These are phyloP conservation scores for Lyophyllum shimeji DNA, from an alignment of 768 basidiomycete genomes.

Conservation along the genomic window DNA sequence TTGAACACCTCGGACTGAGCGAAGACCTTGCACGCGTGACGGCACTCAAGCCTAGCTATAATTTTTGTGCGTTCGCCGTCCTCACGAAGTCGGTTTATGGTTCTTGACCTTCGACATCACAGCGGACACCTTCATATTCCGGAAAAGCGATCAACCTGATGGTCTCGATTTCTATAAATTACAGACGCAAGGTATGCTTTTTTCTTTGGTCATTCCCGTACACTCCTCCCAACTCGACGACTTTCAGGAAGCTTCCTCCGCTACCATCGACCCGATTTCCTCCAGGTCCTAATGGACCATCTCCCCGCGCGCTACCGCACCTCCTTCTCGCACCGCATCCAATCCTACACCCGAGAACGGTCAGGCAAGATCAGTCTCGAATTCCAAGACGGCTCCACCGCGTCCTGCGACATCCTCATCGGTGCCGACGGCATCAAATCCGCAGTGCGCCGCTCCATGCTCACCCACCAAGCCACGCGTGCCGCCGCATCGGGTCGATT, in stretches of 20 bases:
- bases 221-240: background rate
- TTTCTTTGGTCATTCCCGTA: background rate
- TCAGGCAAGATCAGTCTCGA: constrained; percentile 23
- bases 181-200: constrained; percentile 17
- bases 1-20: constrained; percentile 38
- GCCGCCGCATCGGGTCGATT: constrained; percentile 9
- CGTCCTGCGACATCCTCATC: constrained; percentile 50
- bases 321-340: constrained; percentile 42
- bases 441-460: constrained; percentile 25
- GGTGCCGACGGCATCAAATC: constrained; percentile 40
- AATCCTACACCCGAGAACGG: constrained; percentile 33
- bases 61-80: constrained; percentile 13
- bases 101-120: constrained; percentile 1
- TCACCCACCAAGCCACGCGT: constrained; percentile 18
- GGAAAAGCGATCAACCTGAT: constrained; percentile 24
- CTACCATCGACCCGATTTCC: constrained; percentile 54
- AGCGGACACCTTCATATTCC: constrained; percentile 23
- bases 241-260: constrained; percentile 21
- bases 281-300: constrained; percentile 42
- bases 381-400: constrained; percentile 48
- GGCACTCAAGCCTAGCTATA: constrained; percentile 23
- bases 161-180: constrained; percentile 23
- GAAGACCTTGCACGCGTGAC: constrained; percentile 28
- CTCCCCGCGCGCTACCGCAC: constrained; percentile 34
- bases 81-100: background rate